A percentile compares a stretch with the other conserved stretches of the same genome.
Evolutionary conservation across 352 stramenopile genomes (phyloP).

Genomic region (Salisapilia sapeloensis): DNA sequence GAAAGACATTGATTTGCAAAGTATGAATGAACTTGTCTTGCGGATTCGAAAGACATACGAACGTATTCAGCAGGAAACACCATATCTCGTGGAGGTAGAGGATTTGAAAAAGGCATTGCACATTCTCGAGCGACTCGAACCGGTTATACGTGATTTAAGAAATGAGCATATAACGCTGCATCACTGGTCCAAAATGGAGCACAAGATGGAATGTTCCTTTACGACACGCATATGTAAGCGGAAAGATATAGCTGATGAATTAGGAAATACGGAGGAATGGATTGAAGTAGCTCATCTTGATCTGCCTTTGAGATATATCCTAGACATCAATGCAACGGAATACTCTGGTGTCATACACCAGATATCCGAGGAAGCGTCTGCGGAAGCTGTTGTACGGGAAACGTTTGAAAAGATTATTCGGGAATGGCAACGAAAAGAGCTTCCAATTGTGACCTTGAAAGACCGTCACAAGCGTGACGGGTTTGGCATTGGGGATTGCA

Average conservation of each 20-base stretch:
- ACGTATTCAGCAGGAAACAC: slow-evolving; percentile 4
- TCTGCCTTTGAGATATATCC: slow-evolving; percentile 25
- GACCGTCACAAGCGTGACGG: slow-evolving; percentile 43
- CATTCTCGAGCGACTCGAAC: slow-evolving; percentile 22
- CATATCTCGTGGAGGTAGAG: slow-evolving; percentile 10
- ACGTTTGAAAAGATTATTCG: slow-evolving; percentile 33
- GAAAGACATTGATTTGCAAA: slow-evolving; percentile 16
- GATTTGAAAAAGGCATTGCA: slow-evolving; percentile 18
- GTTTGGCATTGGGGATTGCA: slow-evolving; percentile 31
- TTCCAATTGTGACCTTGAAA: slow-evolving; percentile 20
- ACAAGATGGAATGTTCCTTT: slow-evolving; percentile 43
- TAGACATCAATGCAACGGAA: slow-evolving; percentile 20
- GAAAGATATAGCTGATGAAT: background rate
- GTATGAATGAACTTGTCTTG: slow-evolving; percentile 11
- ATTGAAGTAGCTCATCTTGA: slow-evolving; percentile 6
- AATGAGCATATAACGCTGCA: slow-evolving; percentile 36
- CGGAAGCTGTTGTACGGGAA: slow-evolving; percentile 36
- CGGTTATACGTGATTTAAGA: slow-evolving; percentile 38
- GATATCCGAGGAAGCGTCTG: slow-evolving; percentile 47
- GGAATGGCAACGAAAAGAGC: slow-evolving; percentile 43
- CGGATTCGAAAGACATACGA: slow-evolving; percentile 9
- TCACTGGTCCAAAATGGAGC: slow-evolving; percentile 57
- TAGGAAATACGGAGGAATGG: slow-evolving; percentile 1
- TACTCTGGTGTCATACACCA: slow-evolving; percentile 29
- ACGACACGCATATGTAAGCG: background rate